phyloP scores from a whole-genome alignment of 495 filamentous ascomycete species.

The Xylaria intraflava region DNA sequence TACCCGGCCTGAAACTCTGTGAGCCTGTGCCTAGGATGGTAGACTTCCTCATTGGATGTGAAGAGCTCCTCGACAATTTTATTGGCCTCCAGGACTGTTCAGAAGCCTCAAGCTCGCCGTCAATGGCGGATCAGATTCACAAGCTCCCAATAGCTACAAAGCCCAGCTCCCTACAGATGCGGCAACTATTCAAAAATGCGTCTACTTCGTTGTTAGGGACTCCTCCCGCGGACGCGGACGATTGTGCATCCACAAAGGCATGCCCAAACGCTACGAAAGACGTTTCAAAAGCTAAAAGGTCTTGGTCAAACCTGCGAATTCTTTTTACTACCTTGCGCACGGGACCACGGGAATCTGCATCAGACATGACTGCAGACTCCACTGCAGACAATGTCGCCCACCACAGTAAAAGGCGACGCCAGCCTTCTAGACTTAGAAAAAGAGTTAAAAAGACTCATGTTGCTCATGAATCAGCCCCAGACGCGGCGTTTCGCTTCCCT shows the following conservation, averaged over 20 bases:
- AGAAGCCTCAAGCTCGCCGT: background rate
- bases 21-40: slow-evolving; percentile 13
- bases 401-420: background rate
- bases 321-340: slow-evolving; percentile 1
- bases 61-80: slow-evolving; percentile 7
- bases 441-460: background rate
- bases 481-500: background rate
- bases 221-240: background rate
- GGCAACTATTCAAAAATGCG: background rate
- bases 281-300: slow-evolving; percentile 1
- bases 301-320: slow-evolving; percentile 9
- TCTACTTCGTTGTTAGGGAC: background rate
- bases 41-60: slow-evolving; percentile 7
- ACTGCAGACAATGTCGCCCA: background rate
- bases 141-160: slow-evolving; percentile 10
- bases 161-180: slow-evolving; percentile 10
- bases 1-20: slow-evolving; percentile 6
- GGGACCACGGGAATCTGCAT: background rate
- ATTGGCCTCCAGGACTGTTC: slow-evolving; percentile 3
- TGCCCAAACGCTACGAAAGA: background rate
- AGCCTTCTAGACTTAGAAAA: background rate
- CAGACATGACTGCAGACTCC: background rate
- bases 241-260: background rate
- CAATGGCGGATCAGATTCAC: background rate
- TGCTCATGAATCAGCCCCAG: background rate